Percentiles rank a stretch among this genome's conserved stretches.
These are phyloP conservation scores for Chlamydomonas reinhardtii DNA, from an alignment of 163 green algal species.

Conservation along the genomic window DNA sequence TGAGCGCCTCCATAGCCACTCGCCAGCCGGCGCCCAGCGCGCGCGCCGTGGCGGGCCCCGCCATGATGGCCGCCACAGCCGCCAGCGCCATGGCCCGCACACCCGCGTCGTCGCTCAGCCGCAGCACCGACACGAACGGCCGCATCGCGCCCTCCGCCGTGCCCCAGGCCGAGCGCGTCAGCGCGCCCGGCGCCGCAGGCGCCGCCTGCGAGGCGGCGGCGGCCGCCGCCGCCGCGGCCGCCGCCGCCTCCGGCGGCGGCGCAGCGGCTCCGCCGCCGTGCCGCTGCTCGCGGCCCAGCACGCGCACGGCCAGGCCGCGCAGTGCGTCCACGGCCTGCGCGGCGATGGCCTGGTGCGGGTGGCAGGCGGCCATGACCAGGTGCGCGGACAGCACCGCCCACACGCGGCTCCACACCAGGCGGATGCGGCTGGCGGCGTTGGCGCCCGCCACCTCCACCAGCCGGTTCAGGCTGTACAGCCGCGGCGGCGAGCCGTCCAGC, in stretches of 20 bases:
- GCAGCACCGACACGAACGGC: constrained; percentile 93
- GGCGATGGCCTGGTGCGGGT: constrained; percentile 79
- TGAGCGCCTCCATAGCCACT: constrained; percentile 72
- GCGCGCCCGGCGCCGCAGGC: neutral
- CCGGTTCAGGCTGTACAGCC: constrained; percentile 67
- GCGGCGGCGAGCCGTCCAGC: constrained; percentile 71
- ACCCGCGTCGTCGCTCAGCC: constrained; percentile 78
- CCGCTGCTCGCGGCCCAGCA: constrained; percentile 89
- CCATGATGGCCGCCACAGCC: constrained; percentile 63
- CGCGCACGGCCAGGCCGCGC: constrained; percentile 78
- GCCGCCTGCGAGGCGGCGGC: neutral
- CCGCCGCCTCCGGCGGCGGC: neutral
- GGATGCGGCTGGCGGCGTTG: constrained; percentile 89
- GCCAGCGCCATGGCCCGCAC: constrained; percentile 91
- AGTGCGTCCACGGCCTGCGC: constrained; percentile 86
- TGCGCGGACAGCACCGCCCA: constrained; percentile 92
- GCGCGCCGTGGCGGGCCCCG: neutral
- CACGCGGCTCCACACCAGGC: constrained; percentile 94
- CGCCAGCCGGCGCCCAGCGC: constrained; percentile 79
- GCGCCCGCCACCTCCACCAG: constrained; percentile 76
- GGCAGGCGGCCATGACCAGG: constrained; percentile 93
- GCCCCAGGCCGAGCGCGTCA: constrained; percentile 37
- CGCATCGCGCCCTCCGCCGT: constrained; percentile 88
- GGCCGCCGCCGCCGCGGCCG: too few relatives aligned
- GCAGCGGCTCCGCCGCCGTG: constrained; percentile 71